Evolutionary conservation across 345 rosid genomes (phyloP), one percentile per base, ranked within the genome.

Genomic region (Aethionema arabicum): DNA sequence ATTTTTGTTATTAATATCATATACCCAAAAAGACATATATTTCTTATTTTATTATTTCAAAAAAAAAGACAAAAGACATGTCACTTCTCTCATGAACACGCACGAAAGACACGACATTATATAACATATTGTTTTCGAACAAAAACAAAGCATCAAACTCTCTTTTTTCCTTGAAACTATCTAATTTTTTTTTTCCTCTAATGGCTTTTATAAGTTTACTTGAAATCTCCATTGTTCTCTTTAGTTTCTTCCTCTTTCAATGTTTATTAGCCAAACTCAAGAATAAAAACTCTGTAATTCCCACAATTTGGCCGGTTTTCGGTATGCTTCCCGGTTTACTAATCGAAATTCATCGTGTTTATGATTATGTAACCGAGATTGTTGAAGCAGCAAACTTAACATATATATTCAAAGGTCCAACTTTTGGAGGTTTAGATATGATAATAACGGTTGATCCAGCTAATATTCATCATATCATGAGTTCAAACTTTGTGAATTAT

Each of bases 391-490:
- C 6, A 11, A 12, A 21, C 3, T 46, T 62, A 45, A 82, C 69
- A 27, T 76, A 42, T 31, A 36, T 41, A 5, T 52, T 76, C 57
- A 53, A 65, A 59, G 75, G 83, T 3, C 75, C 68, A 2, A 78
- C 76, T 76, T 69, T 78, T 5, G 27, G 62, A 7, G 42, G 47
- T 59, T 69, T 69, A 72, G 35, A 78, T 44, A 37, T 74, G 6
- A 12, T 78, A 32, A 0, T 21, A 27, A 78, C 83, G 1, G 54
- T 44, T 5, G 83, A 83, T 49, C 87, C 83, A 3, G 69, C 74
- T 43, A 76, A 80, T 61, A 47, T 78, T 2, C 82, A 72, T 50
- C 48, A 83, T 64, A 59, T 83, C 8, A 66, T 83, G 78, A 80
- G 75, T 52, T 56, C 76, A 14, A 74, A 78, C 66, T 83, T 76